Percentiles rank a stretch among this genome's conserved stretches.
phyloP scores from a whole-genome alignment of 2,329 filamentous ascomycete genomes.

The Basipetospora chlamydospora region DNA sequence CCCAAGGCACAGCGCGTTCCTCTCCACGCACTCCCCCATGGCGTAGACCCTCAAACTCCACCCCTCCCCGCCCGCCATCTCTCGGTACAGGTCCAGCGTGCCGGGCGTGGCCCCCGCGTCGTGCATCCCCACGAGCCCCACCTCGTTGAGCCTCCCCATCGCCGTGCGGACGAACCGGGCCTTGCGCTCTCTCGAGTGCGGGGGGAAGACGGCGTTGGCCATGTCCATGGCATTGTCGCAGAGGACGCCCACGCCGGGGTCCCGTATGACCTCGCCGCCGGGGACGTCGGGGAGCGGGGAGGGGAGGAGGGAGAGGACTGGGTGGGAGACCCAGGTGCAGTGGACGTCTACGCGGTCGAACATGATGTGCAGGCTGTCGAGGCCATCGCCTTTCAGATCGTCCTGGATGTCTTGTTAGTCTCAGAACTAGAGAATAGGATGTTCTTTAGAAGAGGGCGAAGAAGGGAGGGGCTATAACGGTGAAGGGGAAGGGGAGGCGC shows the following conservation, averaged over 20 bases:
- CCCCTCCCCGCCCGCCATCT: slow-evolving; percentile 31
- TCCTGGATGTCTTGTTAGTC: too few relatives aligned
- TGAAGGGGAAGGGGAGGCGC: not conserved
- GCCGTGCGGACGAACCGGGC: slow-evolving; percentile 40
- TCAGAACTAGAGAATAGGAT: too few relatives aligned
- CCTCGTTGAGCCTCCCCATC: slow-evolving; percentile 45
- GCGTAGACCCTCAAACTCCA: slow-evolving; percentile 51
- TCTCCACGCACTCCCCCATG: slow-evolving; percentile 51
- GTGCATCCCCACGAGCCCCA: slow-evolving; percentile 54
- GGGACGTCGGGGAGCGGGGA: slow-evolving; percentile 34
- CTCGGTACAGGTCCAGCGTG: slow-evolving; percentile 38
- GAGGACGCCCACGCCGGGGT: slow-evolving; percentile 52
- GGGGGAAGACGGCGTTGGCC: slow-evolving; percentile 41
- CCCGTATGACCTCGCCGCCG: slow-evolving; percentile 47
- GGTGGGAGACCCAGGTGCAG: slow-evolving; percentile 53
- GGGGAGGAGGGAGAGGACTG: slow-evolving; percentile 47
- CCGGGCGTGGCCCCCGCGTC: slow-evolving; percentile 48
- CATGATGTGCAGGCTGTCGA: slow-evolving; percentile 49
- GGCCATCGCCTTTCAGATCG: slow-evolving; percentile 37
- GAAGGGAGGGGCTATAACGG: not conserved
- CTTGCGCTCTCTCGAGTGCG: slow-evolving; percentile 37
- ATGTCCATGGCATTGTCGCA: slow-evolving; percentile 61
- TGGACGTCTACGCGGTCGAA: slow-evolving; percentile 56
- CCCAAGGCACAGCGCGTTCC: slow-evolving; percentile 54
- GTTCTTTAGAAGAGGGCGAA: too few relatives aligned